Conservation (phyloP, 805 yeast genomes). For the Candida takata region DNA sequence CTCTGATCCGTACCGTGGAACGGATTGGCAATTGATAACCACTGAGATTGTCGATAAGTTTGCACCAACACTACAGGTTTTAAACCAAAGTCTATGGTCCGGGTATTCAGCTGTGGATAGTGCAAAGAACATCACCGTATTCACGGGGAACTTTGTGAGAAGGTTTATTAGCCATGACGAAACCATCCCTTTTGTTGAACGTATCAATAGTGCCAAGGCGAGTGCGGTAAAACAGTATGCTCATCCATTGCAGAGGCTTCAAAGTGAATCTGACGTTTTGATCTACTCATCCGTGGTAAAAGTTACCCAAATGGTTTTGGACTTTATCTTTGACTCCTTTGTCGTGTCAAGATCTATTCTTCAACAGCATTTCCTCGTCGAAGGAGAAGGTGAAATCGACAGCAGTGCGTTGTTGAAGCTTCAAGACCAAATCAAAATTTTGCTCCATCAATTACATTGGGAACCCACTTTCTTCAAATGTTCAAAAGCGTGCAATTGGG, state of each 20-base stretch:
- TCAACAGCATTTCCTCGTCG: conserved; percentile 13
- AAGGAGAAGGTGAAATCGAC: neutral
- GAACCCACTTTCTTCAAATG: conserved; percentile 34
- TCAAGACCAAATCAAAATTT: neutral
- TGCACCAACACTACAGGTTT: conserved; percentile 37
- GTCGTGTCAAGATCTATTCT: conserved; percentile 25
- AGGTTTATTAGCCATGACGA: conserved; percentile 30
- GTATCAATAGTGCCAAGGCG: conserved; percentile 20
- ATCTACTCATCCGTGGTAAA: conserved; percentile 42
- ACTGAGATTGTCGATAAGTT: conserved; percentile 45
- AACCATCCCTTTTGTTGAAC: neutral
- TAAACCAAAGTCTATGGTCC: conserved; percentile 30
- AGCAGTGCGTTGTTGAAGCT: neutral
- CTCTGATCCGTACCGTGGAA: conserved; percentile 35
- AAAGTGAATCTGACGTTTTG: conserved; percentile 35
- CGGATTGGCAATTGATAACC: conserved; percentile 51
- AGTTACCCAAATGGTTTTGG: conserved; percentile 34
- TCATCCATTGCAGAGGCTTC: conserved; percentile 33
- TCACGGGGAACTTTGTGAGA: conserved; percentile 38
- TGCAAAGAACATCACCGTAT: conserved; percentile 31
- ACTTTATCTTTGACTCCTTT: conserved; percentile 31
- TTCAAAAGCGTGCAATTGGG: conserved; percentile 32
- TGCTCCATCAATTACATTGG: conserved; percentile 34
- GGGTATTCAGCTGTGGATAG: conserved; percentile 9
- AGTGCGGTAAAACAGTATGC: conserved; percentile 41